Evolutionary conservation across 139 green algal genomes (phyloP).

Genomic region (Deuterostichococcus epilithicus): DNA sequence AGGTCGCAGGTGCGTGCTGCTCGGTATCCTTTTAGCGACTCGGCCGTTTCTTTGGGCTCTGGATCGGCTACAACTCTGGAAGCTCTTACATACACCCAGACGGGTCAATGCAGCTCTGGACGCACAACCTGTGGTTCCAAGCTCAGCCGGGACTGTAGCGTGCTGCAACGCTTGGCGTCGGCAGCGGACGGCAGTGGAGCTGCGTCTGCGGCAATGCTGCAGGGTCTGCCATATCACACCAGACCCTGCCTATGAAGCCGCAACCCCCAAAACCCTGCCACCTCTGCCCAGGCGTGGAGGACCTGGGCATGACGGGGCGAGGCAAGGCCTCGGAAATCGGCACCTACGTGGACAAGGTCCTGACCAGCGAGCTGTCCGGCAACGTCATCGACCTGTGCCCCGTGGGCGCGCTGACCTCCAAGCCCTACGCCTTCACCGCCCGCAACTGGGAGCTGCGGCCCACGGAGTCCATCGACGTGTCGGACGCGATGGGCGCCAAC

Average conservation of each 20-base stretch:
- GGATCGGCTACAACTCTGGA: background rate
- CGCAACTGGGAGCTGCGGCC: conserved; percentile 94
- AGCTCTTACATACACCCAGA: background rate
- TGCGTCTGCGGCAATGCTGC: no score
- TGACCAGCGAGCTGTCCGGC: conserved; percentile 88
- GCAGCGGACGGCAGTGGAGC: background rate
- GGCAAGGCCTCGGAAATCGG: conserved; percentile 88
- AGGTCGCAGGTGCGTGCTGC: conserved; percentile 78
- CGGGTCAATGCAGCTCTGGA: no score
- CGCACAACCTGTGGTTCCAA: background rate
- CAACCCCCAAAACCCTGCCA: background rate
- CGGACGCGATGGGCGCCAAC: conserved; percentile 84
- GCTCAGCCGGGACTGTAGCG: background rate
- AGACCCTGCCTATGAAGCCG: no score
- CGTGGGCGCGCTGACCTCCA: conserved; percentile 94
- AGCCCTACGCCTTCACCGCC: conserved; percentile 95
- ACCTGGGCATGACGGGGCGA: conserved; percentile 91
- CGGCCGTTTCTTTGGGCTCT: background rate
- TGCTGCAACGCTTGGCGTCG: background rate
- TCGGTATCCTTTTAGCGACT: no score
- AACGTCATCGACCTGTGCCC: conserved; percentile 99
- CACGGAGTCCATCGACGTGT: conserved; percentile 92
- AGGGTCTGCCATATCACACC: no score
- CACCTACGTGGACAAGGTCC: conserved; percentile 93
- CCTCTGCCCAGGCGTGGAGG: conserved; percentile 66